Percentiles rank a stretch among this genome's conserved stretches.
These are phyloP conservation scores for Linaria vulgaris DNA, from an alignment of 257 asterid genomes.

Conservation along the genomic window DNA sequence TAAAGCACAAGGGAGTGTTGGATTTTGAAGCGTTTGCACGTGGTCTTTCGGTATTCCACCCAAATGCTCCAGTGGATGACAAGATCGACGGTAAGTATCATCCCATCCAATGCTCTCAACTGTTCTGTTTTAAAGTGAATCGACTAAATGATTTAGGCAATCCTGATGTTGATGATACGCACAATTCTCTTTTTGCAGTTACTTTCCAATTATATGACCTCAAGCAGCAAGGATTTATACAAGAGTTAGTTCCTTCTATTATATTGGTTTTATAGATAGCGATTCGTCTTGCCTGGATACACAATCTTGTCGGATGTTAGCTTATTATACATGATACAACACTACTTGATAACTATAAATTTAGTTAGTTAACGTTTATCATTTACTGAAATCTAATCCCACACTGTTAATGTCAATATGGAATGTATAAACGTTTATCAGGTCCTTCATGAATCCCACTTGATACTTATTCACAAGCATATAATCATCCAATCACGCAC, in stretches of 20 bases:
- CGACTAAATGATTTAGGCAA: no score
- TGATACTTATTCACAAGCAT: not conserved
- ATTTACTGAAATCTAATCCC: not conserved
- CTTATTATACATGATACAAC: not conserved
- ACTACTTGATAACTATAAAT: not conserved
- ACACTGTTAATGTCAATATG: not conserved
- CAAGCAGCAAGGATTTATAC: slow-evolving; percentile 88
- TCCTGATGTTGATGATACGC: slow-evolving; percentile 27
- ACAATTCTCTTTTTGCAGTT: slow-evolving; percentile 43
- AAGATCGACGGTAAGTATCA: slow-evolving; percentile 70
- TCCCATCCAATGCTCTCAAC: not conserved
- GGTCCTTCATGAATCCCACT: no score
- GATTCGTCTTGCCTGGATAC: not conserved
- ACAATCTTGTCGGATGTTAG: no score
- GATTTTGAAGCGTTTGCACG: slow-evolving; percentile 86
- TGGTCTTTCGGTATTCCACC: slow-evolving; percentile 85
- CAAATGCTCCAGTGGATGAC: slow-evolving; percentile 72
- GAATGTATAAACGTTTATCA: slow-evolving; percentile 1
- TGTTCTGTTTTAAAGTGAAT: no score
- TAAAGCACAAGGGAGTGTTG: slow-evolving; percentile 70
- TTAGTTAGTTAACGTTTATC: not conserved
- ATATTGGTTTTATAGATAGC: not conserved
- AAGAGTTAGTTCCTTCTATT: slow-evolving; percentile 53
- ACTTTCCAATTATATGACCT: slow-evolving; percentile 82
- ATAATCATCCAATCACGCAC: not conserved